Evolutionary conservation across 2,329 filamentous ascomycete genomes (phyloP).

Genomic region (Fusarium sp.): DNA sequence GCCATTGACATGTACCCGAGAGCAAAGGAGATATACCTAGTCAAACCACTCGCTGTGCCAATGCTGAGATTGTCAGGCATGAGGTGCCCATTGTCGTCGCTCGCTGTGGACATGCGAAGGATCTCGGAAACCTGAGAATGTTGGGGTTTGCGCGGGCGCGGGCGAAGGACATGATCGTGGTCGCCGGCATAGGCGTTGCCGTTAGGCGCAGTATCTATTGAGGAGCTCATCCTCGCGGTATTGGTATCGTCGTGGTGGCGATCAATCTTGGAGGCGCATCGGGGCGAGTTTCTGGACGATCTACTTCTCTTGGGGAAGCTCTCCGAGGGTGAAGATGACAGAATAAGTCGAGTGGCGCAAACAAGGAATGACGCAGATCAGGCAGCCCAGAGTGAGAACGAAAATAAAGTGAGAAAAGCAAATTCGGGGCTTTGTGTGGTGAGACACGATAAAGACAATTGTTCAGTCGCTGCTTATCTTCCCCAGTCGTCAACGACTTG

Average conservation of each 20-base stretch:
- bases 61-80: slow-evolving; percentile 48
- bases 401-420: slow-evolving; percentile 2
- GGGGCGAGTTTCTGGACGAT: not conserved
- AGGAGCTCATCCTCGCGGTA: slow-evolving; percentile 43
- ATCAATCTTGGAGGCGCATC: slow-evolving; percentile 19
- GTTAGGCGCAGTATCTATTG: slow-evolving; percentile 44
- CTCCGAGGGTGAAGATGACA: not conserved
- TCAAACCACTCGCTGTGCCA: slow-evolving; percentile 53
- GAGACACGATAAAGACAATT: slow-evolving; percentile 16
- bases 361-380: not conserved
- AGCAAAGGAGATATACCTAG: slow-evolving; percentile 53
- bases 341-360: slow-evolving; percentile 10
- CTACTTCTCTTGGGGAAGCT: not conserved
- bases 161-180: slow-evolving; percentile 59
- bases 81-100: slow-evolving; percentile 50
- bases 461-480: not conserved
- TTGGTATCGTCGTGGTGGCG: not conserved
- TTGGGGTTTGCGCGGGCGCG: slow-evolving; percentile 62
- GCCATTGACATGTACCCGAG: not conserved
- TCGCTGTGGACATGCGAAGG: slow-evolving; percentile 51
- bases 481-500: slow-evolving; percentile 19
- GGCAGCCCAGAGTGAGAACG: not conserved
- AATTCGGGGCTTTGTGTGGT: not conserved
- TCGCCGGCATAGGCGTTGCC: slow-evolving; percentile 43
- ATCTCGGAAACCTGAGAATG: slow-evolving; percentile 60